Evolutionary conservation across 75 land plant species (phyloP).

Genomic region (Isoetes taiwanensis): DNA sequence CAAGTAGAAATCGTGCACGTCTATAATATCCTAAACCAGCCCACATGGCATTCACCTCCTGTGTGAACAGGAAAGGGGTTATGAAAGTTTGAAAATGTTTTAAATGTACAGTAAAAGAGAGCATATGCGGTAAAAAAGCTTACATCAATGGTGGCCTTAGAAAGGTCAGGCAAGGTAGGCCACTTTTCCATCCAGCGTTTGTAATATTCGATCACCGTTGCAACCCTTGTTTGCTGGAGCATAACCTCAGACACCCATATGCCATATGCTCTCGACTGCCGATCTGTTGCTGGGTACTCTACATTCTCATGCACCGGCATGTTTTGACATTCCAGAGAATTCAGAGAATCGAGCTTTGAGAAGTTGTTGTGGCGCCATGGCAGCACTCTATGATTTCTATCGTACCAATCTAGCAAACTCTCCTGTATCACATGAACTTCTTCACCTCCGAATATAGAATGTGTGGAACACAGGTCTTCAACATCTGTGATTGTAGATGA

Average conservation of each 20-base stretch:
- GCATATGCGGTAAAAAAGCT: neutral
- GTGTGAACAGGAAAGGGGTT: conserved; percentile 3
- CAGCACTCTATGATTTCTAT: conserved; percentile 27
- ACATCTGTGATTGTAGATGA: too few relatives aligned
- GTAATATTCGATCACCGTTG: conserved; percentile 60
- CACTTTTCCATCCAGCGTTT: conserved; percentile 85
- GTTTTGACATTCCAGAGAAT: neutral
- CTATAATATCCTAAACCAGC: conserved; percentile 95
- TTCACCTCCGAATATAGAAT: conserved; percentile 2
- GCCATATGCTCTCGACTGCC: conserved; percentile 49
- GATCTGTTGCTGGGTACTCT: neutral
- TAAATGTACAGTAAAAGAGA: neutral
- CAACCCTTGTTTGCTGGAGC: conserved; percentile 90
- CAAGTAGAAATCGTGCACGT: conserved; percentile 77
- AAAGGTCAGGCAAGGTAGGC: conserved; percentile 69
- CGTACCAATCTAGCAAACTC: conserved; percentile 41
- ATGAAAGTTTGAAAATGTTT: neutral
- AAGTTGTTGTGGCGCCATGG: conserved; percentile 39
- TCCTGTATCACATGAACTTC: conserved; percentile 18
- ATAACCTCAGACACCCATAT: conserved; percentile 98
- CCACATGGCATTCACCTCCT: conserved; percentile 98
- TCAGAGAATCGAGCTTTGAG: neutral
- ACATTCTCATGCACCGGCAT: neutral
- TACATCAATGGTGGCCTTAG: conserved; percentile 80
- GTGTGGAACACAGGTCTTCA: neutral